These are phyloP conservation scores for Pseudocercospora pini-densiflorae DNA, from an alignment of 2,329 filamentous ascomycete genomes.

Conservation along the genomic window DNA sequence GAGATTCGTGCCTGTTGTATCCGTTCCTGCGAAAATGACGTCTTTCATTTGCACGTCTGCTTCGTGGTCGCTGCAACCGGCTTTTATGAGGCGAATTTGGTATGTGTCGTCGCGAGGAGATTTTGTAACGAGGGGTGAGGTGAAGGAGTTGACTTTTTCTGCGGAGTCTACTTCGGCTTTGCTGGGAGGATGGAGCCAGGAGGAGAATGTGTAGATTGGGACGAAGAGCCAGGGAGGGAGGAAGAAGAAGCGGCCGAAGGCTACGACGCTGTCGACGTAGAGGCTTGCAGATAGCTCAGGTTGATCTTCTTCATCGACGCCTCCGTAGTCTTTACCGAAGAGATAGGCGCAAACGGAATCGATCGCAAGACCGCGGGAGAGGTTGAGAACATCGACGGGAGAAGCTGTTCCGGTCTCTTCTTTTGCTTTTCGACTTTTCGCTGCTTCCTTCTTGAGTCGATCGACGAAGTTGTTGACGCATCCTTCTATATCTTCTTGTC, in stretches of 20 bases:
- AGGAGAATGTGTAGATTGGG: slow-evolving; percentile 44
- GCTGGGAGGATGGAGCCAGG: slow-evolving; percentile 43
- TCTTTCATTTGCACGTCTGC: slow-evolving; percentile 59
- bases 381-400: slow-evolving; percentile 55
- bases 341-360: slow-evolving; percentile 61
- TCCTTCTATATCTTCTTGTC: slow-evolving; percentile 43
- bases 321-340: slow-evolving; percentile 58
- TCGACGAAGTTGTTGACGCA: slow-evolving; percentile 51
- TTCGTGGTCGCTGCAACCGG: slow-evolving; percentile 50
- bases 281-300: slow-evolving; percentile 46
- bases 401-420: slow-evolving; percentile 34
- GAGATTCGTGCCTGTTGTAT: slow-evolving; percentile 58
- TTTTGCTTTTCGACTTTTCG: slow-evolving; percentile 16
- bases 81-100: slow-evolving; percentile 53
- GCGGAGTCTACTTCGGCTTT: slow-evolving; percentile 42
- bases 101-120: slow-evolving; percentile 46
- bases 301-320: slow-evolving; percentile 43
- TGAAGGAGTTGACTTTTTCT: slow-evolving; percentile 50
- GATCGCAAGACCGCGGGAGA: slow-evolving; percentile 56
- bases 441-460: slow-evolving; percentile 45
- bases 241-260: slow-evolving; percentile 60
- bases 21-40: slow-evolving; percentile 60
- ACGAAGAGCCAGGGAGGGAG: slow-evolving; percentile 51
- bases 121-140: slow-evolving; percentile 45
- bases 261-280: slow-evolving; percentile 61